phyloP scores from a whole-genome alignment of 1,284 basidiomycete species.

The Cryptococcus sp. region DNA sequence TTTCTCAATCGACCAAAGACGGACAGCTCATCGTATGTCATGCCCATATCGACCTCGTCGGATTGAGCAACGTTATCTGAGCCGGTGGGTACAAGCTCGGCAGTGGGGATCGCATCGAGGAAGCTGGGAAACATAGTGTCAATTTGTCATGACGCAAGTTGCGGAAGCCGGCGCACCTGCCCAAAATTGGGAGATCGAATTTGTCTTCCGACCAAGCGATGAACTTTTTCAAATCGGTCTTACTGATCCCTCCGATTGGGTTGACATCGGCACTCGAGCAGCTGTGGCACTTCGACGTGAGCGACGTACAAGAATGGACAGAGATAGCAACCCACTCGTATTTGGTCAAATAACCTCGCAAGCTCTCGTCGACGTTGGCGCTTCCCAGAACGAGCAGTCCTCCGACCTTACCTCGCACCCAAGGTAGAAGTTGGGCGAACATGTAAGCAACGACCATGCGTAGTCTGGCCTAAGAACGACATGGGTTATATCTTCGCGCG shows the following conservation, averaged over 20 bases:
- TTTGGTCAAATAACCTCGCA: constrained; percentile 96
- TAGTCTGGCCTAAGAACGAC: constrained; percentile 67
- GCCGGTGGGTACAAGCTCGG: constrained; percentile 92
- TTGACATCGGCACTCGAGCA: constrained; percentile 81
- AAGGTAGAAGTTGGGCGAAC: constrained; percentile 94
- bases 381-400: constrained; percentile 92
- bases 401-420: constrained; percentile 81
- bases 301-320: background rate
- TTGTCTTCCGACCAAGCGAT: constrained; percentile 78
- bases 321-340: constrained; percentile 70
- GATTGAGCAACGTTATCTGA: constrained; percentile 87
- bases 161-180: constrained; percentile 58
- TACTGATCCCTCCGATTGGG: constrained; percentile 96
- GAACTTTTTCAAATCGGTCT: constrained; percentile 95
- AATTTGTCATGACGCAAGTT: background rate
- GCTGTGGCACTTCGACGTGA: constrained; percentile 53
- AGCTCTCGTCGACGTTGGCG: constrained; percentile 96
- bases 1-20: constrained; percentile 92
- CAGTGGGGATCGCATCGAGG: constrained; percentile 86
- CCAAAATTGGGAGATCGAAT: constrained; percentile 83
- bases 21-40: constrained; percentile 97
- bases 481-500: background rate
- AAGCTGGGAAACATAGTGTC: constrained; percentile 61
- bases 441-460: constrained; percentile 97
- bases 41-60: constrained; percentile 98